Base-by-base conservation (phyloP, 305 asterid genomes). In the Fraxinus xanthoxyloides region DNA sequence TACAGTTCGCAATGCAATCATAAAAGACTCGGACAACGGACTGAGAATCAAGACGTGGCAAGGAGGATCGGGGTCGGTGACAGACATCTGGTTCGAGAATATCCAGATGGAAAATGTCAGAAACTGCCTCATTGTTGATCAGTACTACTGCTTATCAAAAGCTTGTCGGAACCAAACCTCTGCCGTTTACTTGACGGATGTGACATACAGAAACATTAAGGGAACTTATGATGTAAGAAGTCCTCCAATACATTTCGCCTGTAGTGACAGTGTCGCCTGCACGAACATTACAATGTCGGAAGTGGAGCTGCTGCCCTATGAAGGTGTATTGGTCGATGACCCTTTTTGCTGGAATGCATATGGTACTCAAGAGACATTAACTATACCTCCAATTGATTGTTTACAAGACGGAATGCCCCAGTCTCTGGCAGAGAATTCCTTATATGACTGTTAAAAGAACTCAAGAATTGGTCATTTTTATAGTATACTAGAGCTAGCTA, bases 301-400 rank as follows among this genome's bases (percentile, higher is more conserved):
- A 13, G 99, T 96, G 7, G 99, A 96, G 88, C 87, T 94, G 26
- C 79, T 96, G 7, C 98, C 98, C 0, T 84, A 88, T 35, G 95
- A 94, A 69, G 99, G 99, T 0, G 90, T 90, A 23, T 73, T 93
- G 32, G 94, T 96, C 0, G 99, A 92, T 28, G 98, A 94, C 48
- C 98, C 99, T 3, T 96, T 94, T 87, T 96, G 98, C 63, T 96
- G 99, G 98, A 96, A 95, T 36, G 95, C 98, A 0, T 94, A 92
- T n/a, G 98, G 99, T 0, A 23, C 86, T 67, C 99, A 93, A 48
- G 97, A 93, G 79, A 94, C 98, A 2, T 85, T 94, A 9, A 92
- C 99, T 0, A 94, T 96, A 70, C 99, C 98, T 46, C 99, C 99
- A 0, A 91, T 96, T 28, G 97, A 92, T 35, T 96, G 98, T 75